Percentiles rank a stretch among this genome's conserved stretches.
Evolutionary conservation across 1,284 basidiomycete genomes (phyloP).

Genomic region (Coniophora puteana): DNA sequence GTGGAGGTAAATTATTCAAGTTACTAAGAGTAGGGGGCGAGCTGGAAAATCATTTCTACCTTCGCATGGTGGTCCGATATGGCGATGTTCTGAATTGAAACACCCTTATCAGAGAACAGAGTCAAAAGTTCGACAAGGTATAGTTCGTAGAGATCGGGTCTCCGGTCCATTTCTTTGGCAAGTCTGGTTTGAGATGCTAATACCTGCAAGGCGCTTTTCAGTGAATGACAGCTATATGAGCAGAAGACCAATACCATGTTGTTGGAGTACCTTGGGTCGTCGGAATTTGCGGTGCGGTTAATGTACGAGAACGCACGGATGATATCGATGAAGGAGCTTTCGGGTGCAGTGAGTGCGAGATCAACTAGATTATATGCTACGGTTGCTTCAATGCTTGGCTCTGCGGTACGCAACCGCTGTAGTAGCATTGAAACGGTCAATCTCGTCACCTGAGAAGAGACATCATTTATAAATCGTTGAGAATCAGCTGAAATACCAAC

Average conservation of each 20-base stretch:
- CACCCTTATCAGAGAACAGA: constrained; percentile 89
- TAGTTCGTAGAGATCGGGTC: constrained; percentile 72
- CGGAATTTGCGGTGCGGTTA: constrained; percentile 78
- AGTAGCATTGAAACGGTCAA: constrained; percentile 90
- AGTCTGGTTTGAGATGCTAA: constrained; percentile 87
- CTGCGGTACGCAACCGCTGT: constrained; percentile 82
- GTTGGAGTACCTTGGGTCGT: constrained; percentile 82
- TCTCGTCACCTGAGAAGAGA: constrained; percentile 81
- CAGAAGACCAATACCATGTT: constrained; percentile 58
- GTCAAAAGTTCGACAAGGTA: constrained; percentile 86
- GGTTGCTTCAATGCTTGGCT: constrained; percentile 84
- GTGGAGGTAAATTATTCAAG: constrained; percentile 8
- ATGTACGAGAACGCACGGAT: constrained; percentile 85
- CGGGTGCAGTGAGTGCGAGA: constrained; percentile 77
- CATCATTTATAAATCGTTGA: neutral
- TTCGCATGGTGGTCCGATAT: constrained; percentile 62
- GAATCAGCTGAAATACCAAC: constrained; percentile 33
- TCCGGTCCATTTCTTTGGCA: constrained; percentile 69
- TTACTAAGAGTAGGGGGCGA: constrained; percentile 5
- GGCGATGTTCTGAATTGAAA: constrained; percentile 82
- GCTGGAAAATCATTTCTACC: constrained; percentile 33
- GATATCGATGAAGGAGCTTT: constrained; percentile 81
- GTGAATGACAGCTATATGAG: constrained; percentile 11
- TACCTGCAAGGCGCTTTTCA: constrained; percentile 40
- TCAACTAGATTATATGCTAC: constrained; percentile 92